These are phyloP conservation scores for Mortierella sp. DNA, from an alignment of 371 early-diverging fungal species.

Conservation along the genomic window DNA sequence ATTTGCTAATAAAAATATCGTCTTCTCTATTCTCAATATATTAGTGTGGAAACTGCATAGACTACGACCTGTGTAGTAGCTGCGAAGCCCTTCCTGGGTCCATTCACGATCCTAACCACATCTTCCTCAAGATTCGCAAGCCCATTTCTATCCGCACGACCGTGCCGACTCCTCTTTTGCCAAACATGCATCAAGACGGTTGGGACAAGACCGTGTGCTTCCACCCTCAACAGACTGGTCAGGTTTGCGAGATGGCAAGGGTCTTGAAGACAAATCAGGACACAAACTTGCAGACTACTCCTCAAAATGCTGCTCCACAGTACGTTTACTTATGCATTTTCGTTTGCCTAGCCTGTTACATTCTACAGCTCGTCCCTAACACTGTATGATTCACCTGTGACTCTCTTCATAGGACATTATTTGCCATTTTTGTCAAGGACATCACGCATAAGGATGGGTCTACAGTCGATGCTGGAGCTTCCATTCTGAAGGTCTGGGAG, in stretches of 20 bases:
- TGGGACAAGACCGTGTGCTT: constrained; percentile 15
- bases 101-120: constrained; percentile 61
- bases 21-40: constrained; percentile 16
- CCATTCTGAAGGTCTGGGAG: constrained; percentile 79
- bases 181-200: constrained; percentile 38
- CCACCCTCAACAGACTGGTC: constrained; percentile 18
- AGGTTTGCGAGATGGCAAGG: constrained; percentile 14
- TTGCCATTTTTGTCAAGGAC: constrained; percentile 69
- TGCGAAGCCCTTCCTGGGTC: constrained; percentile 61
- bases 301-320: background rate
- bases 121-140: constrained; percentile 66
- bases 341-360: background rate
- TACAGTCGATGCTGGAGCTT: constrained; percentile 58
- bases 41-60: constrained; percentile 70
- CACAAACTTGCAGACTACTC: background rate
- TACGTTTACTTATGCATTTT: background rate
- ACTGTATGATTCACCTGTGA: background rate
- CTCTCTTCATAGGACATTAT: background rate
- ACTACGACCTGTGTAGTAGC: constrained; percentile 67
- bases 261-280: background rate
- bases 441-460: constrained; percentile 79
- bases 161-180: constrained; percentile 17
- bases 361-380: background rate
- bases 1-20: background rate
- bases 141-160: constrained; percentile 13